Base-by-base conservation (phyloP, 495 filamentous ascomycete species). In the Xylaria palmicola region DNA sequence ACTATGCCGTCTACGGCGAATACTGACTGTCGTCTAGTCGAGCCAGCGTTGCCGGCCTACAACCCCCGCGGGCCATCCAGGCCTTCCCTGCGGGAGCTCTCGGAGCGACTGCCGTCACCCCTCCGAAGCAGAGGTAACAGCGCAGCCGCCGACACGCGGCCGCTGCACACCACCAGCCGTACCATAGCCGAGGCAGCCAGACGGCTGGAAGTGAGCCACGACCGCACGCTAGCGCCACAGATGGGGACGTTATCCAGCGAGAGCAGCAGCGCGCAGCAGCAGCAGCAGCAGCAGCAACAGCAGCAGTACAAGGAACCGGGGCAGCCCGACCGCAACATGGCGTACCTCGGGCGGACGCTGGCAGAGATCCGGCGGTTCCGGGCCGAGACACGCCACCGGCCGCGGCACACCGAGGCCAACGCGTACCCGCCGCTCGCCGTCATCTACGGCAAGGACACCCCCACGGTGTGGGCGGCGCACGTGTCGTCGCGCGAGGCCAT, bases 401-500 rank as follows among this genome's bases (percentile, higher is more conserved):
- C 85, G 0, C 40, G 65, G 3, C 88, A 88, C 64, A 84, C 86
- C n/a, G 65, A 69, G 1, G 62, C 72, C 6, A 93, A 96, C 69
- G 62, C 64, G 3, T 97, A 98, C 65, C 93, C 93, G 8, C 92
- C 93, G 0, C 74, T 89, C 10, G 85, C 91, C 0, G 82, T 97
- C n/a, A 81, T 98, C 8, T 98, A 95, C 80, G 89, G 88, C 36
- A 97, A 95, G 71, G 85, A 85, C 22, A 86, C 88, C 3, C 93
- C 93, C 0, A 98, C 93, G 0, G 89, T 96, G 1, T 89, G 84
- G 72, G 91, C 86, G 0, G 91, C 90, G 1, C 83, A 85, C 12
- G 91, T 98, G 9, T 66, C 80, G 5, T 84, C 85, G 2, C 69
- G 74, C 7, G 78, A 75, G n/a, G 75, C 69, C 0, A 97, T 97